These are phyloP conservation scores for Fraxinus angustifolia DNA, from an alignment of 305 asterid species.

Conservation along the genomic window DNA sequence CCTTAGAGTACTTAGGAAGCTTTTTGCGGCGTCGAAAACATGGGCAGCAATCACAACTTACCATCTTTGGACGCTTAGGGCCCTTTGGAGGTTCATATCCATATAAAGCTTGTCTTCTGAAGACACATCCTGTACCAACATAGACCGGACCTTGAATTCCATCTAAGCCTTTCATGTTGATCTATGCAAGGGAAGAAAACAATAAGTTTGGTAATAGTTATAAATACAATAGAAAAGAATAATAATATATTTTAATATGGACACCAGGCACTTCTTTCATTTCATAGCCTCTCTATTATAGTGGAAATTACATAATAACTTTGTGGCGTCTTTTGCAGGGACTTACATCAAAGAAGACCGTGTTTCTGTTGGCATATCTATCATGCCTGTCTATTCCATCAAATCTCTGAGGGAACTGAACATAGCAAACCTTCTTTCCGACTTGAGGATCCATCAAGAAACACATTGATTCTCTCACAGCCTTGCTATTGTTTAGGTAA, in stretches of 20 bases:
- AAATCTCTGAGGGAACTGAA: constrained; percentile 95
- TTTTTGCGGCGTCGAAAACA: constrained; percentile 85
- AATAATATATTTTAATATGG: not conserved
- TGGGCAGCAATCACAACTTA: constrained; percentile 95
- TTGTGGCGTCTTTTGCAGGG: constrained; percentile 15
- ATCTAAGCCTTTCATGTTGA: constrained; percentile 95
- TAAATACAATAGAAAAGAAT: not conserved
- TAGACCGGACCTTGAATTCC: constrained; percentile 99
- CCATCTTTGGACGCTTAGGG: constrained; percentile 82
- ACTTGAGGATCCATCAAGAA: constrained; percentile 92
- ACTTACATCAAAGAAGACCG: constrained; percentile 94
- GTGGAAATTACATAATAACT: not conserved
- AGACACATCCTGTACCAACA: constrained; percentile 97
- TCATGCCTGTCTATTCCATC: constrained; percentile 91
- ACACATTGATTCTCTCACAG: constrained; percentile 94
- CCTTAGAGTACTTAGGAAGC: constrained; percentile 53
- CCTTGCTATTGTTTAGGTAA: constrained; percentile 91
- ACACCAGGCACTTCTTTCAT: not conserved
- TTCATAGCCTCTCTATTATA: not conserved
- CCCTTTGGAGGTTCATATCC: constrained; percentile 88
- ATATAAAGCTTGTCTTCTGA: constrained; percentile 78
- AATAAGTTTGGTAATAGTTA: not conserved
- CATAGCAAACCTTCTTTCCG: constrained; percentile 89
- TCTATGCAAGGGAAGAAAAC: constrained; percentile 38
- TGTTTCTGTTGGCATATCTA: constrained; percentile 95